Evolutionary conservation across 129 eudicot species (phyloP), one percentile per base, ranked within the genome.

Genomic region (Escallonia rubra): DNA sequence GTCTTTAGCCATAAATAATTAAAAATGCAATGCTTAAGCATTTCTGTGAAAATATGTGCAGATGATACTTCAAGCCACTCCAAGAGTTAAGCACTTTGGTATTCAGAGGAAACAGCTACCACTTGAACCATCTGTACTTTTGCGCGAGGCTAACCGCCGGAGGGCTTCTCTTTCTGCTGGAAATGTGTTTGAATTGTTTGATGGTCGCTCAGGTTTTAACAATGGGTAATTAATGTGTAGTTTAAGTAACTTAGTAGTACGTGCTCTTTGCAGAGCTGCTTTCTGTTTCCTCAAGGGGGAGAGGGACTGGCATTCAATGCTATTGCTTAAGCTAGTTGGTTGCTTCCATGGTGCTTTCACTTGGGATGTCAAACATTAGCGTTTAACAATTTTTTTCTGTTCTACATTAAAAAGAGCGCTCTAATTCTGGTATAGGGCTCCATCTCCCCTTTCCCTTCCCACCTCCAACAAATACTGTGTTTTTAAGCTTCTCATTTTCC

Each of bases 151-250:
- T 63, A 89, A 84, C 67, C 90, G 89, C 53, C 74, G 87, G 71
- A 84, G 91, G 66, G 91, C 95, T 76, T 89, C 99, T 73, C 92
- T 93, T 61, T 93, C 99, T 53, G 95, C 86, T 70, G 99, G 99
- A 72, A 89, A 93, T 81, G 57, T 81, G 71, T 84, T 59, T 63
- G 89, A 88, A 78, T 5, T 93, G 84, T 79, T 86, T 76, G 99
- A 92, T 74, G 87, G 88, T 43, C 94, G 87, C n/a, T 56, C 83
- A 23, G 60, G 50, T 76, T 73, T 76, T 13, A 55, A 43, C 70
- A 94, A 92, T 42, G 82, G 96, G 99, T 89, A 72, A 83, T 77
- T 72, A 44, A 67, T 56, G 10, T 46, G 44, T 65, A 54, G n/a
- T 16, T 61, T 14, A 41, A 41, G 55, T 12, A 59, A 23, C 54